These are phyloP conservation scores for Sphagnum fallax DNA, from an alignment of 228 moss, liverwort and hornwort genomes.

Conservation along the genomic window DNA sequence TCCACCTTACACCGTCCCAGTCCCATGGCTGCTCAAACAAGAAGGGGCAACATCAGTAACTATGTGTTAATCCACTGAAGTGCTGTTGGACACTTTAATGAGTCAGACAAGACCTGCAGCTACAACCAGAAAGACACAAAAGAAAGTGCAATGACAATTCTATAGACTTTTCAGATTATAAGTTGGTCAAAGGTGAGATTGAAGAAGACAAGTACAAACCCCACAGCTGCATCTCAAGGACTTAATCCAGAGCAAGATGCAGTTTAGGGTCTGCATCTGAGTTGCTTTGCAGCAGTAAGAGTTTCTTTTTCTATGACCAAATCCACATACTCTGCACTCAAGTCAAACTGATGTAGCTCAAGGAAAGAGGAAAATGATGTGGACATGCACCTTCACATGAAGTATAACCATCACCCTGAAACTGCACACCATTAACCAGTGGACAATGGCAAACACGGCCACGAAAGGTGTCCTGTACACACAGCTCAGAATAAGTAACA, in stretches of 20 bases:
- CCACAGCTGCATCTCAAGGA: background rate
- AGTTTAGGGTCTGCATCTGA: background rate
- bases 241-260: background rate
- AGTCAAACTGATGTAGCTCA: background rate
- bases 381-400: constrained; percentile 39
- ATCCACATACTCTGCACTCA: background rate
- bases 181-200: background rate
- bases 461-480: constrained; percentile 56
- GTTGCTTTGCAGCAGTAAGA: background rate
- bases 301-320: background rate
- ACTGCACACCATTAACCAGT: constrained; percentile 62
- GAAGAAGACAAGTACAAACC: background rate
- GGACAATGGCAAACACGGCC: constrained; percentile 78
- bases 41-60: background rate
- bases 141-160: background rate
- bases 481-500: background rate
- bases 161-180: background rate
- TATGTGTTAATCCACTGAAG: background rate
- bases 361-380: background rate
- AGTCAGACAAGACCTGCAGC: background rate
- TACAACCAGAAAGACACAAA: background rate
- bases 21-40: constrained; percentile 35
- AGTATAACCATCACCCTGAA: constrained; percentile 73
- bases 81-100: background rate
- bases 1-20: constrained; percentile 54